Conservation (phyloP, 441 rosid genomes). For the Dalechampia spathulata region DNA sequence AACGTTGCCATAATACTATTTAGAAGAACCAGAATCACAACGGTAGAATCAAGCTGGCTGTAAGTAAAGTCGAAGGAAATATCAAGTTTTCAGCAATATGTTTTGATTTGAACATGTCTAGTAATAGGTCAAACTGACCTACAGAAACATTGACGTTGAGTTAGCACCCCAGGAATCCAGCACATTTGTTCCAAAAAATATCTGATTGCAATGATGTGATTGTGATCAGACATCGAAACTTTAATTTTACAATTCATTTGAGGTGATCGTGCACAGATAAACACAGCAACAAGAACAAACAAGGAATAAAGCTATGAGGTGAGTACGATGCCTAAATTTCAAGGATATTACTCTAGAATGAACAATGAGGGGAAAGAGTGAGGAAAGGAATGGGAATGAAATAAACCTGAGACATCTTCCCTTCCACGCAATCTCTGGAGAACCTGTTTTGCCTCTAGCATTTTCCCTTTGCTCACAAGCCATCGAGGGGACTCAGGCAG, state of each 20-base stretch:
- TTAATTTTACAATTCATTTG: neutral
- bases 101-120: neutral
- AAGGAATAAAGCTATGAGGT: neutral
- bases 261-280: neutral
- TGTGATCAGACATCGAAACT: neutral
- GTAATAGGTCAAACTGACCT: neutral
- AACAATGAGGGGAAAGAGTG: neutral
- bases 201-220: neutral
- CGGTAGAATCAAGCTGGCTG: neutral
- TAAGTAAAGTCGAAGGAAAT: neutral
- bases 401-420: constrained; percentile 79
- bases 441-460: constrained; percentile 70
- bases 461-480: constrained; percentile 91
- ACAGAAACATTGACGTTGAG: neutral
- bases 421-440: constrained; percentile 68
- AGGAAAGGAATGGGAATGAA: neutral
- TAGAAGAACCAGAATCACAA: neutral
- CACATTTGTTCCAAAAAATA: neutral
- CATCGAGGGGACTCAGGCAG: constrained; percentile 94
- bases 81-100: neutral
- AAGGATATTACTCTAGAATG: neutral
- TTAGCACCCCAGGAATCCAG: neutral
- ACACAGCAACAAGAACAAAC: neutral
- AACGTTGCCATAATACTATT: neutral
- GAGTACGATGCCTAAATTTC: neutral